A percentile compares a stretch with the other conserved stretches of the same genome.
These are phyloP conservation scores for Petunia hybrid DNA, from an alignment of 305 asterid genomes.

Conservation along the genomic window DNA sequence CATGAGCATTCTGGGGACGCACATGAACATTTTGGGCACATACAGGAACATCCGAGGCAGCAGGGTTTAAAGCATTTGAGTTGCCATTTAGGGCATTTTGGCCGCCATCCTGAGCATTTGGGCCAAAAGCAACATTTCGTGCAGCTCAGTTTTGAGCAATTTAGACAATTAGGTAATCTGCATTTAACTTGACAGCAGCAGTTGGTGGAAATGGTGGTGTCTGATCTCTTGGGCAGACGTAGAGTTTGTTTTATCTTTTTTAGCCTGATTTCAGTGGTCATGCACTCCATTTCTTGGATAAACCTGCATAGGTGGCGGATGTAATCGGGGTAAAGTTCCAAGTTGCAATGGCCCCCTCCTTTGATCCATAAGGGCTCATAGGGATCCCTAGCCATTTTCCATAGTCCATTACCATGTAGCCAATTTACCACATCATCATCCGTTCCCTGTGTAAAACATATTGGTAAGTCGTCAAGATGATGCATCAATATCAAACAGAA, in stretches of 20 bases:
- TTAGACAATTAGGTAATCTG: slow-evolving; percentile 49
- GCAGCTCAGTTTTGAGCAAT: slow-evolving; percentile 51
- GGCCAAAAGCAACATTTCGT: slow-evolving; percentile 60
- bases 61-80: slow-evolving; percentile 44
- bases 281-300: slow-evolving; percentile 85
- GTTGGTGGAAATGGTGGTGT: slow-evolving; percentile 38
- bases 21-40: slow-evolving; percentile 64
- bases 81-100: slow-evolving; percentile 42
- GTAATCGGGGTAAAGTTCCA: slow-evolving; percentile 97
- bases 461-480: not conserved
- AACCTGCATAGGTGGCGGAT: slow-evolving; percentile 84
- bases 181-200: slow-evolving; percentile 61
- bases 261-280: slow-evolving; percentile 74
- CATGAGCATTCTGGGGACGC: slow-evolving; percentile 63
- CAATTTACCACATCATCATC: slow-evolving; percentile 96
- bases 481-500: not conserved
- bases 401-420: slow-evolving; percentile 83
- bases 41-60: slow-evolving; percentile 55
- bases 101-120: slow-evolving; percentile 52
- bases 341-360: slow-evolving; percentile 99
- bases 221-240: slow-evolving; percentile 47
- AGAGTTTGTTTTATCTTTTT: slow-evolving; percentile 63
- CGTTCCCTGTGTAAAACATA: slow-evolving; percentile 76
- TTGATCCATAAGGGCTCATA: slow-evolving; percentile 97
- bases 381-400: slow-evolving; percentile 91